Evolutionary conservation across 106 monocot species (phyloP).

Genomic region (Chionographis japonica): DNA sequence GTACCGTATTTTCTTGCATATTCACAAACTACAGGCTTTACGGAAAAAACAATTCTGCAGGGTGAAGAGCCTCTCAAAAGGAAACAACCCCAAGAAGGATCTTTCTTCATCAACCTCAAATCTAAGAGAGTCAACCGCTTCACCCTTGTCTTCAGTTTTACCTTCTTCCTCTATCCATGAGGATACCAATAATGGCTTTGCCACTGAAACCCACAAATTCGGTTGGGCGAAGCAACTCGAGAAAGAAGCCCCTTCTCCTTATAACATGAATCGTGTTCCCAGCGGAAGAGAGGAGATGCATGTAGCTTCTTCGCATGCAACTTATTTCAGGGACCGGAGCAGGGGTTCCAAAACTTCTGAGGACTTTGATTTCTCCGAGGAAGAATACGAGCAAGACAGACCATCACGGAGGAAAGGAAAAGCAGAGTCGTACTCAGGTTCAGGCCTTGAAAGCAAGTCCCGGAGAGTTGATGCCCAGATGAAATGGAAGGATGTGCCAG

Average conservation of each 20-base stretch:
- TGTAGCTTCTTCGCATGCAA: slow-evolving; percentile 16
- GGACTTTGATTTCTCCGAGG: slow-evolving; percentile 37
- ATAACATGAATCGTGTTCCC: slow-evolving; percentile 24
- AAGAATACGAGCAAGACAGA: slow-evolving; percentile 38
- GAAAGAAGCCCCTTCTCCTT: slow-evolving; percentile 32
- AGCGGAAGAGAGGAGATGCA: slow-evolving; percentile 29
- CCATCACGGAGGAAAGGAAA: slow-evolving; percentile 30
- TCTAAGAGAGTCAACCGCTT: slow-evolving; percentile 55
- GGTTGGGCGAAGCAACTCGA: slow-evolving; percentile 64
- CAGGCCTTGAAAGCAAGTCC: slow-evolving; percentile 27
- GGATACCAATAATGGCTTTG: slow-evolving; percentile 13
- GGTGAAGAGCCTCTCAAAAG: slow-evolving; percentile 93
- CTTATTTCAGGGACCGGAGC: slow-evolving; percentile 39
- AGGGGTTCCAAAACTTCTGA: slow-evolving; percentile 25
- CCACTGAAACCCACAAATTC: slow-evolving; percentile 41
- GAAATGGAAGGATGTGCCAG: slow-evolving; percentile 30
- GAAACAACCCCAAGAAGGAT: slow-evolving; percentile 81
- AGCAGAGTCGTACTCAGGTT: slow-evolving; percentile 18
- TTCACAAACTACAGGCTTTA: background rate
- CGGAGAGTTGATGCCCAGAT: slow-evolving; percentile 18
- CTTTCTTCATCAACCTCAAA: slow-evolving; percentile 24
- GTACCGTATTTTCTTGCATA: background rate
- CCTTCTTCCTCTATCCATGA: slow-evolving; percentile 31
- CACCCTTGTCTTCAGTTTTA: slow-evolving; percentile 43
- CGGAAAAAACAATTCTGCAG: slow-evolving; percentile 22